Percentiles rank a stretch among this genome's conserved stretches.
phyloP scores from a whole-genome alignment of 2,329 filamentous ascomycete genomes.

The Chrysoporthe deuterocubensis region DNA sequence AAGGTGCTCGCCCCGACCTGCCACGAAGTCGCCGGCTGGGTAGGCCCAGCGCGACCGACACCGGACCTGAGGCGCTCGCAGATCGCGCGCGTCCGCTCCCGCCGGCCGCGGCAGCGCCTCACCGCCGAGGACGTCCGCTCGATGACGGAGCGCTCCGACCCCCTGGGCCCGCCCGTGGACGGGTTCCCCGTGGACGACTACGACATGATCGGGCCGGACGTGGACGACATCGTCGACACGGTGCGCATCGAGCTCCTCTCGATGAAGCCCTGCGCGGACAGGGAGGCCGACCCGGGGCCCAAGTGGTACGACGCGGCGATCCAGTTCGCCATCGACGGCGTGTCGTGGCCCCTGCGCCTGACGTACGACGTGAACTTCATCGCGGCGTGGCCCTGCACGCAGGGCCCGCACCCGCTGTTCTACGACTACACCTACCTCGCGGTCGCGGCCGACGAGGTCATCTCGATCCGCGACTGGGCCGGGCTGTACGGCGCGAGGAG shows the following conservation, averaged over 20 bases:
- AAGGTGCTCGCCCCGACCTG: slow-evolving; percentile 77
- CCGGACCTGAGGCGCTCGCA: slow-evolving; percentile 69
- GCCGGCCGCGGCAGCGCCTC: slow-evolving; percentile 59
- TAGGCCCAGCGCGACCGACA: slow-evolving; percentile 72
- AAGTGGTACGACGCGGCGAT: slow-evolving; percentile 63
- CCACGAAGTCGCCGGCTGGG: slow-evolving; percentile 72
- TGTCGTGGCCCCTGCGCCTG: slow-evolving; percentile 66
- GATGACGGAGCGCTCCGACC: slow-evolving; percentile 70
- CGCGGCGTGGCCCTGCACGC: slow-evolving; percentile 65
- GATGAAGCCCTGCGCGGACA: slow-evolving; percentile 53
- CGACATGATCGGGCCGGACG: slow-evolving; percentile 60
- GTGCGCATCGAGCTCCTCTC: slow-evolving; percentile 72
- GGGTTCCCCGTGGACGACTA: slow-evolving; percentile 72
- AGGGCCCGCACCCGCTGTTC: slow-evolving; percentile 71
- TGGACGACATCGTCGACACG: slow-evolving; percentile 63
- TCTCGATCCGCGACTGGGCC: slow-evolving; percentile 70
- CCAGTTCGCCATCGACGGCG: slow-evolving; percentile 66
- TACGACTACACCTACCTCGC: slow-evolving; percentile 69
- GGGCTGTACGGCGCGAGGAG: slow-evolving; percentile 42
- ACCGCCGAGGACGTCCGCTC: slow-evolving; percentile 63
- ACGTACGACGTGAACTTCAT: slow-evolving; percentile 70
- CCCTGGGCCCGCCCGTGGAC: slow-evolving; percentile 66
- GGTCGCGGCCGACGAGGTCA: slow-evolving; percentile 66
- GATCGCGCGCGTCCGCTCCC: slow-evolving; percentile 70
- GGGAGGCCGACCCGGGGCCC: slow-evolving; percentile 37